These are phyloP conservation scores for Trichoderma virens DNA, from an alignment of 495 filamentous ascomycete genomes.

Conservation along the genomic window DNA sequence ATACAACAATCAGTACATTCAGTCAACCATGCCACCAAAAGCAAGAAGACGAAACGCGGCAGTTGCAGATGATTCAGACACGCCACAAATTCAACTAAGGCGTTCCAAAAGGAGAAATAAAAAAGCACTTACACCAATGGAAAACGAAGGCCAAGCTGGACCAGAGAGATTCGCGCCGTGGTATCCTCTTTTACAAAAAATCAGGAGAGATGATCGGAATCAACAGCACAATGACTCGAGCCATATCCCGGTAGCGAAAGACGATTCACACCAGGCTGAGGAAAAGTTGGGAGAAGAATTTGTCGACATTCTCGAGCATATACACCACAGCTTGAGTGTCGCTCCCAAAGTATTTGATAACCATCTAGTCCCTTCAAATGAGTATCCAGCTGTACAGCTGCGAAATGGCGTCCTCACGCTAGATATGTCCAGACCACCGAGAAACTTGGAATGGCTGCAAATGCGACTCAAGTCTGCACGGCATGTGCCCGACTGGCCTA, in stretches of 20 bases:
- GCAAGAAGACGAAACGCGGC: not conserved
- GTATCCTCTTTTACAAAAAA: not conserved
- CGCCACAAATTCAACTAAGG: not conserved
- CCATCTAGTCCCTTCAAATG: not conserved
- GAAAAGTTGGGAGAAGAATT: not conserved
- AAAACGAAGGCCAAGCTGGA: not conserved
- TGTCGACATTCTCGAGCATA: not conserved
- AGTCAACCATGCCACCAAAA: not conserved
- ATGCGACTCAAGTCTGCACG: not conserved
- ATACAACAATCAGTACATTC: too few species aligned
- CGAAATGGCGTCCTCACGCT: not conserved
- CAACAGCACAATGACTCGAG: not conserved
- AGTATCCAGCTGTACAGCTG: conserved; percentile 2
- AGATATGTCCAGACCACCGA: not conserved
- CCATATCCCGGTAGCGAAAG: not conserved
- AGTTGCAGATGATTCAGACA: not conserved
- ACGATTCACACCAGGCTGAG: not conserved
- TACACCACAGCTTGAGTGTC: not conserved
- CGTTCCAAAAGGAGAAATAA: not conserved
- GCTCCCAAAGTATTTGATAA: not conserved
- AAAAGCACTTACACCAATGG: not conserved
- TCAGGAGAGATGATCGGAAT: not conserved
- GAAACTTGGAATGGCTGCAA: not conserved
- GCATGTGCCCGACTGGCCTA: not conserved
- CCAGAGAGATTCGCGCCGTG: not conserved